Evolutionary conservation across 176 grass and related monocot genomes (phyloP), one percentile per base, ranked within the genome.

Genomic region (Ensete glaucum): DNA sequence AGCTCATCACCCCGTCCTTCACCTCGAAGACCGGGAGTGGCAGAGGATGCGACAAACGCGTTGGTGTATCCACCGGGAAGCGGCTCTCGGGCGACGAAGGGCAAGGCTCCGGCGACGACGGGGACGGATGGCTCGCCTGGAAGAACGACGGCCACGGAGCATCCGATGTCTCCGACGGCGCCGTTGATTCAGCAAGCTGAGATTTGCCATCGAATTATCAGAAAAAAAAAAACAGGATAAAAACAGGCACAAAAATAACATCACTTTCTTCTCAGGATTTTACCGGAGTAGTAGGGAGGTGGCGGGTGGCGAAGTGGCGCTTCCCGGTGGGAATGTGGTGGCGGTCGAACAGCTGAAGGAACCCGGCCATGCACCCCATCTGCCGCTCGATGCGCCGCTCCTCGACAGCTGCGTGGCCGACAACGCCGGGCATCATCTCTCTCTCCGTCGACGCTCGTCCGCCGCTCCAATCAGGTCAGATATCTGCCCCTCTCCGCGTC

Each of bases 291-390:
- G 69, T 23, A 1, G 48, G 57, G 15, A 80, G 34, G 22, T 69
- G 69, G 12, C 66, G 64, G n/a, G 66, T 57, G 16, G 77, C 55
- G 27, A 70, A 79, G 19, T 54, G 21, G 52, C 77, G 52, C 57
- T 67, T 79, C 10, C 77, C 52, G 26, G 49, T 22, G 49, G 67
- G 9, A 14, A 71, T 50, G 62, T 91, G 88, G 0, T 84, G 84
- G 1, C 90, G 90, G 81, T 98, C 90, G 76, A 98, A 93, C 43
- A 98, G 85, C 50, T 93, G 88, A 27, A 98, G 75, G 69, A 98
- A 88, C 7, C 90, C 85, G 0, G 88, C 82, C 88, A 98, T 94
- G 81, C 95, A 98, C 0, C 95, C 95, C 78, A 94, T 65, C 12
- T 70, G 85, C 83, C 81, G 82, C 85, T 94, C 82, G 0, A 85